Evolutionary conservation across 1,284 basidiomycete genomes (phyloP).

Genomic region (Gomphus bonarii): DNA sequence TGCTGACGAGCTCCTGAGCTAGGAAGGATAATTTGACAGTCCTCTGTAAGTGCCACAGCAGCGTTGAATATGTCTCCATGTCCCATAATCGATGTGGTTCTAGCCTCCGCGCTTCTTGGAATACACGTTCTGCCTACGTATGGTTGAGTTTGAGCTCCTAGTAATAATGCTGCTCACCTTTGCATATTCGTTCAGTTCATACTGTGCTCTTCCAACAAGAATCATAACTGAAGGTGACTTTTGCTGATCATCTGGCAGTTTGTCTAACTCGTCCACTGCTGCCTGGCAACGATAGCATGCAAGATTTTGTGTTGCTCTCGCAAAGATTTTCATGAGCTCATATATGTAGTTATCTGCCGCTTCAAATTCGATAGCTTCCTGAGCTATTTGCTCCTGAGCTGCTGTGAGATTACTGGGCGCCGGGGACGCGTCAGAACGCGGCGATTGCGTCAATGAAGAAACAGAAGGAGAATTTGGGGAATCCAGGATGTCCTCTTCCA

Average conservation of each 20-base stretch:
- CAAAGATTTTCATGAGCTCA: conserved; percentile 73
- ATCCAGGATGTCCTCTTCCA: conserved; percentile 50
- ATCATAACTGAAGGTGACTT: conserved; percentile 68
- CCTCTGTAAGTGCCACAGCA: conserved; percentile 85
- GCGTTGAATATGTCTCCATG: conserved; percentile 91
- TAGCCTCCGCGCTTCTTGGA: conserved; percentile 64
- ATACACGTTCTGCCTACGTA: conserved; percentile 77
- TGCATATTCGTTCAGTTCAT: conserved; percentile 79
- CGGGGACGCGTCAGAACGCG: conserved; percentile 50
- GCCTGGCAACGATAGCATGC: conserved; percentile 66
- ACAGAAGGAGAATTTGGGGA: conserved; percentile 49
- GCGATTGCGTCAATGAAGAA: conserved; percentile 46
- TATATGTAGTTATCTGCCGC: conserved; percentile 78
- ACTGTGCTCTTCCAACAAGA: conserved; percentile 77
- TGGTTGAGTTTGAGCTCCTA: background rate
- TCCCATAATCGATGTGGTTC: conserved; percentile 81
- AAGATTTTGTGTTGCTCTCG: conserved; percentile 61
- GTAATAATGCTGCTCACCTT: conserved; percentile 45
- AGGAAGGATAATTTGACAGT: conserved; percentile 78
- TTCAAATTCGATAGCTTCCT: conserved; percentile 59
- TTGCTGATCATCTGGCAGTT: conserved; percentile 68
- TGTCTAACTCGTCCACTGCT: conserved; percentile 67
- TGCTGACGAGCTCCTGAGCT: conserved; percentile 79
- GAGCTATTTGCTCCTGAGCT: conserved; percentile 53
- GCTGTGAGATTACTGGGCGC: conserved; percentile 46